These are phyloP conservation scores for Closterium sp. DNA, from an alignment of 139 green algal genomes.

Conservation along the genomic window DNA sequence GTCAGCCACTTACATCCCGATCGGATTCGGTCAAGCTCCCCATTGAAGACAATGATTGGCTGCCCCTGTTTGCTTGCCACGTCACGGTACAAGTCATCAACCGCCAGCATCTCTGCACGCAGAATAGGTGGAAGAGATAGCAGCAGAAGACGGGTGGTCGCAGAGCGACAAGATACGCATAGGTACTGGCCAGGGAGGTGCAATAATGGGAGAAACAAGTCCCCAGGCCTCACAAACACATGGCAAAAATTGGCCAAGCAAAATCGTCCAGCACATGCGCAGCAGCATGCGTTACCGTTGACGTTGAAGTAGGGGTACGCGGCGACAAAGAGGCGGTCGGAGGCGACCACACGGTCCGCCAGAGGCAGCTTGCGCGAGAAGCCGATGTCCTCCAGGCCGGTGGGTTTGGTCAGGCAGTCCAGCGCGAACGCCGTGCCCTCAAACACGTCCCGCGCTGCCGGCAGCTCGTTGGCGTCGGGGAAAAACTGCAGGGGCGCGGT, in stretches of 20 bases:
- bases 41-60: conserved; percentile 86
- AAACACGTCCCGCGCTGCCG: conserved; percentile 31
- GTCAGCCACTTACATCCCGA: conserved; percentile 4
- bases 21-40: conserved; percentile 77
- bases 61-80: conserved; percentile 28
- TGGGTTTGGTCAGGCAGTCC: conserved; percentile 73
- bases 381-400: conserved; percentile 61
- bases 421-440: conserved; percentile 50
- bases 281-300: conserved; percentile 34
- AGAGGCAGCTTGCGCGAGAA: conserved; percentile 56
- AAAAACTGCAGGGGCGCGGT: conserved; percentile 32
- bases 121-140: neutral
- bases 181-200: too few species aligned
- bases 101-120: conserved; percentile 68
- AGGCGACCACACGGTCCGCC: conserved; percentile 45
- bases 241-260: too few species aligned
- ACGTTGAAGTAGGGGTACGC: conserved; percentile 70
- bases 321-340: conserved; percentile 68
- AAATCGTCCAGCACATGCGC: neutral
- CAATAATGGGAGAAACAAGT: too few species aligned
- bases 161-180: too few species aligned
- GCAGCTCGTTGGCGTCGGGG: conserved; percentile 35
- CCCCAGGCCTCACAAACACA: too few species aligned
- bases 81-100: conserved; percentile 64
- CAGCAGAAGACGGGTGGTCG: too few species aligned